A percentile compares a stretch with the other conserved stretches of the same genome.
phyloP scores from a whole-genome alignment of 495 filamentous ascomycete genomes.

The Aspergillus ellipticus region DNA sequence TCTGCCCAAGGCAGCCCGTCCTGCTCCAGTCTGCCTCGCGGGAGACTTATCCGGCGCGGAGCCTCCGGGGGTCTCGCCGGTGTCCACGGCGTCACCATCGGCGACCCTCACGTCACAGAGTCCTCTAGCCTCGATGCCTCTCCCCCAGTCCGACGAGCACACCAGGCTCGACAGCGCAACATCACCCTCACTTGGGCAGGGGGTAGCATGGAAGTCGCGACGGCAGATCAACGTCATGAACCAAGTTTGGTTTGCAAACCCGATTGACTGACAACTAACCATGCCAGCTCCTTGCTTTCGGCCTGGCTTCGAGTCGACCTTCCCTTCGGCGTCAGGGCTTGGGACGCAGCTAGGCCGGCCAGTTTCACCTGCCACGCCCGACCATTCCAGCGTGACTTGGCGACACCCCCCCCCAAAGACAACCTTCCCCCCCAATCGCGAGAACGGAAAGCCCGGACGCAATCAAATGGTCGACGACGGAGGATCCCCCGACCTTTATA shows the following conservation, averaged over 20 bases:
- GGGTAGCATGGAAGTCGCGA: background rate
- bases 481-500: constrained; percentile 1
- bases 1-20: constrained; percentile 1
- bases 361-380: background rate
- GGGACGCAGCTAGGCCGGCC: background rate
- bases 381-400: background rate
- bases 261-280: too few species aligned
- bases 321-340: background rate
- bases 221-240: background rate
- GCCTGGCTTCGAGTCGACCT: background rate
- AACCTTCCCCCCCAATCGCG: too few species aligned
- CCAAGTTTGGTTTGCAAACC: too few species aligned
- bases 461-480: background rate
- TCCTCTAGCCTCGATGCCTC: background rate
- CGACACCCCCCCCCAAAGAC: background rate
- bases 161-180: background rate
- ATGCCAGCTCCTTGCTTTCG: background rate
- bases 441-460: background rate
- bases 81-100: too few species aligned
- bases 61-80: too few species aligned
- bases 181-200: background rate
- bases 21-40: background rate
- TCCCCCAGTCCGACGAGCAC: background rate
- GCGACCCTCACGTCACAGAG: background rate
- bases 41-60: background rate